phyloP scores from a whole-genome alignment of 495 filamentous ascomycete species.

The Penicillium argentinense region DNA sequence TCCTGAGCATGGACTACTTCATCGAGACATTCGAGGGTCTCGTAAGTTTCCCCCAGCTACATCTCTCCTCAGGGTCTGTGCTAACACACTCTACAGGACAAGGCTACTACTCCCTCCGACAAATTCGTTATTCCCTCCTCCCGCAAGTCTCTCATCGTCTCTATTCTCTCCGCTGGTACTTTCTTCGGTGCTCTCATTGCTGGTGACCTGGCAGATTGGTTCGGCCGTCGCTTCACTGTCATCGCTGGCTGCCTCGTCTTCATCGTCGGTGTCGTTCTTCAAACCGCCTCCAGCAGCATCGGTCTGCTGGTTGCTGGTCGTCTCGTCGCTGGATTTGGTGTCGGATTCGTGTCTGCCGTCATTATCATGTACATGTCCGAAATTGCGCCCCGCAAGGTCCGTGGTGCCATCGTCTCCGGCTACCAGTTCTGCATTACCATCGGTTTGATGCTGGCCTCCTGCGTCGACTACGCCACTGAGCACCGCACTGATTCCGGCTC shows the following conservation, averaged over 20 bases:
- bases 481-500: constrained; percentile 59
- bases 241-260: constrained; percentile 65
- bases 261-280: constrained; percentile 61
- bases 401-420: constrained; percentile 66
- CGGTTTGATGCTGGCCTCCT: constrained; percentile 70
- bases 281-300: constrained; percentile 51
- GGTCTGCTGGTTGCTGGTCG: constrained; percentile 66
- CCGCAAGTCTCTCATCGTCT: constrained; percentile 64
- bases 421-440: constrained; percentile 75
- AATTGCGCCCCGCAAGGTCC: constrained; percentile 59
- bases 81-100: constrained; percentile 18
- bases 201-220: constrained; percentile 66
- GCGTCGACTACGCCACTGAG: constrained; percentile 69
- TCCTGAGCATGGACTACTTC: constrained; percentile 54
- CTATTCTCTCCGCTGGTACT: constrained; percentile 72
- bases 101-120: constrained; percentile 21
- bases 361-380: constrained; percentile 76
- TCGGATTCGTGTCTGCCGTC: constrained; percentile 73
- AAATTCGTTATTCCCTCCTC: constrained; percentile 47
- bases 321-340: constrained; percentile 69
- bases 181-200: constrained; percentile 74
- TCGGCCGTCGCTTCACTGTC: constrained; percentile 68
- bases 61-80: background rate
- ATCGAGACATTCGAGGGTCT: constrained; percentile 41
- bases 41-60: constrained; percentile 18